phyloP scores from a whole-genome alignment of 306 rosid genomes.

The Amphicarpaea edgeworthii region DNA sequence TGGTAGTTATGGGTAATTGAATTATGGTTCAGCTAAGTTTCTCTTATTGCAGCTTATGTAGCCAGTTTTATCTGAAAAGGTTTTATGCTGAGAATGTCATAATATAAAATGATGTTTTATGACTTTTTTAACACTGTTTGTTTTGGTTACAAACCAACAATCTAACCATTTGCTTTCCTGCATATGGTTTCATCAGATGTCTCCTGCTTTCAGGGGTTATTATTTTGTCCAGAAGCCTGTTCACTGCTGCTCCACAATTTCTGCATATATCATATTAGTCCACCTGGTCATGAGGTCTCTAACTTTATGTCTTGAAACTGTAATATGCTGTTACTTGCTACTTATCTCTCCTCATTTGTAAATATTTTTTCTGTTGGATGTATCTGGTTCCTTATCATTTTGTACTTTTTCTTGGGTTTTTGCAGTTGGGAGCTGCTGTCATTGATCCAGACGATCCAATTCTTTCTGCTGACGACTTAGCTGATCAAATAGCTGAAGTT shows the following conservation, averaged over 20 bases:
- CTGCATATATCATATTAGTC: conserved; percentile 94
- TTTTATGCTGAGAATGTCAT: neutral
- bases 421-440: conserved; percentile 89
- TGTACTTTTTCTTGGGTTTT: conserved; percentile 58
- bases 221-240: conserved; percentile 87
- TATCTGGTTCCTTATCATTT: conserved; percentile 51
- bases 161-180: conserved; percentile 48
- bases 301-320: conserved; percentile 45
- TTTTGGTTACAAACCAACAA: conserved; percentile 26
- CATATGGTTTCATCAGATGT: conserved; percentile 69
- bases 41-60: too few relatives aligned
- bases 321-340: conserved; percentile 23
- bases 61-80: neutral
- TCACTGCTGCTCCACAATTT: conserved; percentile 90
- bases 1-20: conserved; percentile 23
- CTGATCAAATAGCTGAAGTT: conserved; percentile 88
- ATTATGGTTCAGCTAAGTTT: conserved; percentile 4
- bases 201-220: conserved; percentile 90
- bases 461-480: conserved; percentile 82
- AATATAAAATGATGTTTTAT: neutral
- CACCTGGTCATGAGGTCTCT: conserved; percentile 96
- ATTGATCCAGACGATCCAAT: conserved; percentile 62
- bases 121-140: conserved; percentile 20
- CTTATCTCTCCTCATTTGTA: conserved; percentile 6
- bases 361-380: conserved; percentile 26